Conservation (phyloP, 805 yeast species). For the Candida oleophila region DNA sequence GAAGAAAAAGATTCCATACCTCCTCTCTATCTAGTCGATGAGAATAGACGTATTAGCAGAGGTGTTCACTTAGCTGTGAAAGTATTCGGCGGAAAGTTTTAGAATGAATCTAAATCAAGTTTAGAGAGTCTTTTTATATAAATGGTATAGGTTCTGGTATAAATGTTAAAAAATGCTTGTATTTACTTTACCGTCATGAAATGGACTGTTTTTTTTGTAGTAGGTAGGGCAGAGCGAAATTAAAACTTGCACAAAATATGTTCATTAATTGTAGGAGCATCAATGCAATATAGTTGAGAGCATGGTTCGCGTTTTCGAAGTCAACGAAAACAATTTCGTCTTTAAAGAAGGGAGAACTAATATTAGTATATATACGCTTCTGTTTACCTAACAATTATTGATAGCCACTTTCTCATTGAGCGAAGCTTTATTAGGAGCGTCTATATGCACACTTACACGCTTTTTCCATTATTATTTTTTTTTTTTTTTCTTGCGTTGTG, state of each 20-base stretch:
- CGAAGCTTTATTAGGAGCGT: not conserved
- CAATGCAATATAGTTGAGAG: no score
- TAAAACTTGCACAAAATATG: no score
- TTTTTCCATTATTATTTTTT: not conserved
- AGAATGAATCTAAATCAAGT: conserved; percentile 4
- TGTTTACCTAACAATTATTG: no score
- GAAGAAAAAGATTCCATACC: conserved; percentile 3
- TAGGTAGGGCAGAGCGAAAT: no score
- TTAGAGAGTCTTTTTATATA: conserved; percentile 7
- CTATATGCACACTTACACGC: not conserved
- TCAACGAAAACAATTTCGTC: no score
- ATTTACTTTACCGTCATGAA: not conserved
- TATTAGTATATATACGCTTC: no score
- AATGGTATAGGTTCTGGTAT: not conserved
- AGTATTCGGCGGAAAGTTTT: conserved; percentile 56
- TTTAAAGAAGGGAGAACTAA: no score
- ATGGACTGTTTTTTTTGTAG: no score
- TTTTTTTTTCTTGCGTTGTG: not conserved
- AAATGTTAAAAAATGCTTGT: not conserved
- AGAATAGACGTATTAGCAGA: conserved; percentile 58
- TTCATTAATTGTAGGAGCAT: no score
- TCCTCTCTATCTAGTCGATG: conserved; percentile 38
- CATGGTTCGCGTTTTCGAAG: no score
- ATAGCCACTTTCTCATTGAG: no score
- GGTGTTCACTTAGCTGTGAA: conserved; percentile 70